phyloP scores from a whole-genome alignment of 108 stramenopile genomes.

The Cyclotella atomus region DNA sequence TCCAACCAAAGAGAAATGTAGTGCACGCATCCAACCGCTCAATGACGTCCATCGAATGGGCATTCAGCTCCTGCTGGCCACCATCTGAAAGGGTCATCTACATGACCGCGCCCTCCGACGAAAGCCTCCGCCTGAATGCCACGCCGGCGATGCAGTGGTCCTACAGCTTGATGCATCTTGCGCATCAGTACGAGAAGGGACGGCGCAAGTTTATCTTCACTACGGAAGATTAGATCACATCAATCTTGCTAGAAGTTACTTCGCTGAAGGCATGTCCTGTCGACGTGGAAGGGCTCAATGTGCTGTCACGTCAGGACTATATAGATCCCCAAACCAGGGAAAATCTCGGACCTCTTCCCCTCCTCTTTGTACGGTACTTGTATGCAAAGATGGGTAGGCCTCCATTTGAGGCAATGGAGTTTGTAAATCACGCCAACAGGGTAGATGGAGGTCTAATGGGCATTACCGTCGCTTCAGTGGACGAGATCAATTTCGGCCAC shows the following conservation, averaged over 20 bases:
- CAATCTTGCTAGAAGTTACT: slow-evolving; percentile 4
- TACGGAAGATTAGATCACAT: neutral
- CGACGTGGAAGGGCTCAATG: neutral
- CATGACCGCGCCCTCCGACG: neutral
- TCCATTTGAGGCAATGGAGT: neutral
- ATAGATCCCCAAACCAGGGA: neutral
- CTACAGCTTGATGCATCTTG: neutral
- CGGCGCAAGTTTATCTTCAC: neutral
- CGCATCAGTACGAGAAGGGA: neutral
- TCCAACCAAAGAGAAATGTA: neutral
- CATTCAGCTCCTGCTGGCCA: neutral
- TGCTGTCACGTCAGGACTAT: neutral
- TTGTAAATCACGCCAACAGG: neutral
- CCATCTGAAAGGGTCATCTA: neutral
- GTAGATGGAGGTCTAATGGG: neutral
- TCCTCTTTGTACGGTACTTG: slow-evolving; percentile 1
- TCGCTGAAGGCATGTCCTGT: neutral
- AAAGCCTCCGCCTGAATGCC: neutral
- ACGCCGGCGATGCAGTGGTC: neutral
- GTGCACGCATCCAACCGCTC: neutral
- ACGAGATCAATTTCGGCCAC: neutral
- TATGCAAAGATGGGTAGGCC: neutral
- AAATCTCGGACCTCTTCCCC: neutral
- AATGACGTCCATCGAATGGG: neutral
- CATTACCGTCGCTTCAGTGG: neutral